Evolutionary conservation across 352 stramenopile species (phyloP), one percentile per base, ranked within the genome.

Genomic region (Pythium volutum): DNA sequence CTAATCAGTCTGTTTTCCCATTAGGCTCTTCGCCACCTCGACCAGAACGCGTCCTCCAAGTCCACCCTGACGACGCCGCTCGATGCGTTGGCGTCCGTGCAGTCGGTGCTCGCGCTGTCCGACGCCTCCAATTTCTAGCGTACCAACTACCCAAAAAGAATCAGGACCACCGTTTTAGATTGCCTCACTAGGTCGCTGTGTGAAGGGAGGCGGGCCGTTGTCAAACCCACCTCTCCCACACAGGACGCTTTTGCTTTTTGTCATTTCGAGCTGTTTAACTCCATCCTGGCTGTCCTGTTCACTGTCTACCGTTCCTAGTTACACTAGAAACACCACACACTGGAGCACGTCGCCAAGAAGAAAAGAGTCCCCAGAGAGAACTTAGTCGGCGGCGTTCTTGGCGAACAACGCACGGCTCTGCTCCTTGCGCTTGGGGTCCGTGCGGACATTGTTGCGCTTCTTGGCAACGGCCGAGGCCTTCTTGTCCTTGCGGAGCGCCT

Each of bases 401-500:
- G 75, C 72, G 74, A 86, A 91, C 59, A 93, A 66, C 57, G 83
- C 81, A 33, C 81, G 80, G 66, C 76, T 88, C 73, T 93, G 83
- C 51, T 79, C 67, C 72, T 86, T 85, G 75, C 83, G 80, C 68
- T 85, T 86, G 29, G 82, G 70, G 63, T 86, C 77, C 59, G 74
- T 80, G 67, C 83, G 75, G 74, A 89, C 90, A 57, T 87, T 93
- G 74, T 91, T 96, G 68, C 90, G 81, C 74, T 94, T 97, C 74
- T 90, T 95, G 59, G 70, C 59, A 9, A 93, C 62, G 51, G 87
- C 66, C 57, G 68, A 79, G 36, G 76, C 80, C 82, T 97, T 97
- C 70, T 97, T 97, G 53, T 91, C 87, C 65, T 84, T 91, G 73
- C 91, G 83, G 25, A 93, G 74, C 9, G 79, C 89, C 71, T 97